Percentiles rank a stretch among this genome's conserved stretches.
phyloP scores from a whole-genome alignment of 306 rosid genomes.

The Styphnolobium japonicum region DNA sequence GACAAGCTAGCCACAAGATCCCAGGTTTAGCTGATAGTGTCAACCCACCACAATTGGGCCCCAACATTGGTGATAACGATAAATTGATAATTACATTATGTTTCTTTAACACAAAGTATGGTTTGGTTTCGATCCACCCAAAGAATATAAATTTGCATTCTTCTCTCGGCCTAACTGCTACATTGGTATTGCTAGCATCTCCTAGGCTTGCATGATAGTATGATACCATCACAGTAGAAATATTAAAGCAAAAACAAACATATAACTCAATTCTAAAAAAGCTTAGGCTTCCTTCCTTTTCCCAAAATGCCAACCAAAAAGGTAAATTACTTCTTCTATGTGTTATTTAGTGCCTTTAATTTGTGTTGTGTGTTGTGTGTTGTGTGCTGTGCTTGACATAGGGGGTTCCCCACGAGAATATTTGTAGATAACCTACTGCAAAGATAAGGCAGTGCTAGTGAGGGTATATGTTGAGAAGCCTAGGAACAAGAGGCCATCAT shows the following conservation, averaged over 20 bases:
- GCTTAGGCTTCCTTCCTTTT: neutral
- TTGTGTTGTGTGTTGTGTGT: neutral
- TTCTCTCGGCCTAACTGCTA: neutral
- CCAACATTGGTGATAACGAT: conserved; percentile 8
- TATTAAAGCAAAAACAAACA: neutral
- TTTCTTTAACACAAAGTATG: neutral
- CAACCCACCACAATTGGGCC: conserved; percentile 3
- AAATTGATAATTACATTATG: neutral
- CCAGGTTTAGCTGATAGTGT: neutral
- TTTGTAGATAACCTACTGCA: conserved; percentile 42
- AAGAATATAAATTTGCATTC: conserved; percentile 8
- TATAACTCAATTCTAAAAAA: neutral
- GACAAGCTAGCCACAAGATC: conserved; percentile 10
- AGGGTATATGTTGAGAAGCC: conserved; percentile 58
- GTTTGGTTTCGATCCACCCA: conserved; percentile 25
- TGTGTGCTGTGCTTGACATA: neutral
- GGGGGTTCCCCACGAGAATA: neutral
- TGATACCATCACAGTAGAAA: neutral
- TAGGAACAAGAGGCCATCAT: conserved; percentile 24
- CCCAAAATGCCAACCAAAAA: conserved; percentile 45
- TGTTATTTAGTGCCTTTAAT: neutral
- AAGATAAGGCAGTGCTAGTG: conserved; percentile 52
- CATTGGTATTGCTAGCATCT: neutral
- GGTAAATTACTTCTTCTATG: conserved; percentile 38
- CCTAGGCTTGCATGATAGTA: conserved; percentile 18